Evolutionary conservation across 345 rosid genomes (phyloP), one percentile per base, ranked within the genome.

Genomic region (Lumnitzera racemosa): DNA sequence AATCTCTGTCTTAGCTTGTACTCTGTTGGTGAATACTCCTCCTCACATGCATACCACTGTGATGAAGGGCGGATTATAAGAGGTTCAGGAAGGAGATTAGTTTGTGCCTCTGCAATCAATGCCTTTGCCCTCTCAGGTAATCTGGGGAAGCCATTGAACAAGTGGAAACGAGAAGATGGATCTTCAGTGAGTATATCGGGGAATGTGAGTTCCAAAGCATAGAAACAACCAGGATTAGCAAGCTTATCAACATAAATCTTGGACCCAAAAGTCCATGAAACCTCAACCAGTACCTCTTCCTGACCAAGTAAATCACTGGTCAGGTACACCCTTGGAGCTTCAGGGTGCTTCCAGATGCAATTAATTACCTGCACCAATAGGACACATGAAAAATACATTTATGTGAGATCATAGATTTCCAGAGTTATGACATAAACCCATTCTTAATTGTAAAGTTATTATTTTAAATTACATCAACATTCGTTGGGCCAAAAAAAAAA

Each of bases 331-430:
- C 65, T 63, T 2, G 80, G 49, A 63, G 83, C 86, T 47, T 75
- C 77, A 17, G 95, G 95, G 58, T 91, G 87, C 73, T 80, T 83
- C 98, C 98, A 89, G 75, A 91, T 85, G 55, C 96, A 91, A 64
- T 70, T 76, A 62, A 87, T 68, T 25, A 89, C 78, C 98, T 91
- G 81, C 67, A 59, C 73, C 78, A 71, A 23, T 7, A 48, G 57
- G 12, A 52, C 16, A 36, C 46, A 57, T 65, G 3, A 50, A 29
- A 11, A 16, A 13, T 16, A 48, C 31, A 23, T 6, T 25, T 24
- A 61, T 3, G 9, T 36, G 43, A 36, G 6, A 7, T 36, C 43
- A 36, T 36, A 9, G 43, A 36, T 36, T 36, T 36, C 43, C 43
- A 36, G 43, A 36, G 43, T 7, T 1, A 9, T 36, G 43, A 9